These are phyloP conservation scores for Exophiala lecanii-corni DNA, from an alignment of 2,329 filamentous ascomycete species.

Conservation along the genomic window DNA sequence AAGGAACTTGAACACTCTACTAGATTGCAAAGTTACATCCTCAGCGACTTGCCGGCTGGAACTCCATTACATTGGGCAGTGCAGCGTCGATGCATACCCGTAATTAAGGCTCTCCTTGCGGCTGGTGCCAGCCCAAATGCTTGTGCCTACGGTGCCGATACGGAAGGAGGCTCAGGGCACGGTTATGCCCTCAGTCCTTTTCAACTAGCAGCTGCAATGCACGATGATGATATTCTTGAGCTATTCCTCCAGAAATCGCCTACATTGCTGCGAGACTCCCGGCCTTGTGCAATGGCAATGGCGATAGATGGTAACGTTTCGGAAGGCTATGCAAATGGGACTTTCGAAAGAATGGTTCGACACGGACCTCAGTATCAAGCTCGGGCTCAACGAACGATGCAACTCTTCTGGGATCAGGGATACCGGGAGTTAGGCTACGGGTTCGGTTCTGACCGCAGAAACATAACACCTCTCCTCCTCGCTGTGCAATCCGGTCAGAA, in stretches of 20 bases:
- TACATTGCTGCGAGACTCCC: not conserved
- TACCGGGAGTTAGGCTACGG: not conserved
- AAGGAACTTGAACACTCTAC: not conserved
- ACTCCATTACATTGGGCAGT: not conserved
- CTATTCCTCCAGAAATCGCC: not conserved
- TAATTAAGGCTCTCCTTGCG: not conserved
- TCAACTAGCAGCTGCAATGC: not conserved
- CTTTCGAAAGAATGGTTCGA: not conserved
- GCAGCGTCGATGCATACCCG: not conserved
- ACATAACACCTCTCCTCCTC: not conserved
- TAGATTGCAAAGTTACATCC: not conserved
- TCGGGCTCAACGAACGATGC: not conserved
- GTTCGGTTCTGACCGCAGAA: too few species aligned
- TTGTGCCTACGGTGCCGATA: too few species aligned
- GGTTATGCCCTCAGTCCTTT: too few species aligned
- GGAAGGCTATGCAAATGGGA: not conserved
- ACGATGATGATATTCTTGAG: not conserved
- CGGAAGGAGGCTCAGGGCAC: not conserved
- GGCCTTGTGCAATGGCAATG: not conserved
- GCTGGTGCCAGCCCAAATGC: not conserved
- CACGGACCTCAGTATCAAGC: not conserved
- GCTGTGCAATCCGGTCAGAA: not conserved
- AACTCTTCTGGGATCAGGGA: not conserved
- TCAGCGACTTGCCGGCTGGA: not conserved
- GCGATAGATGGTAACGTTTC: not conserved